Evolutionary conservation across 75 land plant genomes (phyloP), one percentile per base, ranked within the genome.

Genomic region (Picea glauca): DNA sequence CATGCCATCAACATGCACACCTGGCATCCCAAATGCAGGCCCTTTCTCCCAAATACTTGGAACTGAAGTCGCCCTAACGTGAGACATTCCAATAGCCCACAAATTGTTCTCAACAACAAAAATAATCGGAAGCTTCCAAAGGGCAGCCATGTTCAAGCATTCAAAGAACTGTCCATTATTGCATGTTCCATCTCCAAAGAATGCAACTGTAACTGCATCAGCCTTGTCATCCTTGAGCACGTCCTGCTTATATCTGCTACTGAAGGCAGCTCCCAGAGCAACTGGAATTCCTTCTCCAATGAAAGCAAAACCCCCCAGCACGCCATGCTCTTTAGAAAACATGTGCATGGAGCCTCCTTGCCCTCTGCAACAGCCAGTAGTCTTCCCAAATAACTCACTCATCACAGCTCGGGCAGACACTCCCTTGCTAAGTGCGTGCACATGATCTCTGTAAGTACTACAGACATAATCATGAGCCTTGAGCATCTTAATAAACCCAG

Each of bases 281-380:
- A 96, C 93, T 4, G 99, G 99, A 74, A 96, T 94, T 2, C 98
- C 98, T 46, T 96, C 99, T 4, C 99, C 99, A 67, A 96, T 94
- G 79, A 96, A 94, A 7, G 98, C 99, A 82, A 94, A 94, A 20
- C 99, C 99, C 5, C 99, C 99, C 30, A 94, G 80, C 43, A 96
- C 58, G 66, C 91, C 90, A 72, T 90, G 93, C 63, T 94, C 95
- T 17, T 85, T 83, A 13, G 95, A 92, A 86, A 94, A 96, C 98
- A 96, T 94, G 78, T 96, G 99, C 99, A 96, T 96, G 4, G 99
- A 96, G 2, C 99, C 99, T 35, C 99, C 99, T 78, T 94, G 98
- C 57, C 98, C 98, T 23, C 95, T 75, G 86, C 95, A 96, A 80
- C 98, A 94, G 2, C 99, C 99, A 38, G 98, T 94, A 63, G 90